Conservation (phyloP, 139 green algal species). For the Parachlorella kessleri region DNA sequence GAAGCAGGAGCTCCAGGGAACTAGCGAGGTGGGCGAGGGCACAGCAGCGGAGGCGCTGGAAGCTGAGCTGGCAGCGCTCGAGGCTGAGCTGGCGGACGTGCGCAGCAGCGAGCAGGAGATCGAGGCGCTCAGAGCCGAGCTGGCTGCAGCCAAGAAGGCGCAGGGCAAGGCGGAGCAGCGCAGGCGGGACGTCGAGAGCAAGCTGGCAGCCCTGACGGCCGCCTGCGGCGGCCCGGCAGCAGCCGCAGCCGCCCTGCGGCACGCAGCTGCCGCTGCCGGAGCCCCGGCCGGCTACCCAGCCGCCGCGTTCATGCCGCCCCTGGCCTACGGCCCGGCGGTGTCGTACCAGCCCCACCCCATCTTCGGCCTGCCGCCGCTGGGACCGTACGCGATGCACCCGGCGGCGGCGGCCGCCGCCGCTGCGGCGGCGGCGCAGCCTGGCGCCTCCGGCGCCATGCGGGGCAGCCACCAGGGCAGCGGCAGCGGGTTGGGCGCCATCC, state of each 20-base stretch:
- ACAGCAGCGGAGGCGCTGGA: background rate
- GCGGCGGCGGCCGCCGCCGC: too few relatives aligned
- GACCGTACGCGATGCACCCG: background rate
- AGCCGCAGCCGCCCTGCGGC: conserved; percentile 1
- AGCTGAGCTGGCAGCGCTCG: too few relatives aligned
- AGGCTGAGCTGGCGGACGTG: conserved; percentile 9
- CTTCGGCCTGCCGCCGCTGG: background rate
- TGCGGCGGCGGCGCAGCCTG: background rate
- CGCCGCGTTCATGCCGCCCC: conserved; percentile 10
- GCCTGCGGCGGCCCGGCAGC: background rate
- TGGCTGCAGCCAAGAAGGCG: conserved; percentile 9
- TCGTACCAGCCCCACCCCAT: background rate
- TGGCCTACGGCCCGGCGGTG: background rate
- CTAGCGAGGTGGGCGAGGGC: background rate
- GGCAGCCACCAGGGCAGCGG: too few relatives aligned
- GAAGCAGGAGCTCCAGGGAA: too few relatives aligned
- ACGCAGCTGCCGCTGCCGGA: conserved; percentile 27
- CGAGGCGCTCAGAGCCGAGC: conserved; percentile 22
- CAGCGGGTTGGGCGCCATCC: conserved; percentile 16
- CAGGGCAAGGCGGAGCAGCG: conserved; percentile 21
- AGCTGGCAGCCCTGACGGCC: too few relatives aligned
- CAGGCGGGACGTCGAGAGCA: background rate
- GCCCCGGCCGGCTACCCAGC: conserved; percentile 33
- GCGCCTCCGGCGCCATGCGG: too few relatives aligned
- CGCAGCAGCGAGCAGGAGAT: conserved; percentile 37